phyloP scores from a whole-genome alignment of 2,329 filamentous ascomycete genomes.

The Nannizzia gypsea region DNA sequence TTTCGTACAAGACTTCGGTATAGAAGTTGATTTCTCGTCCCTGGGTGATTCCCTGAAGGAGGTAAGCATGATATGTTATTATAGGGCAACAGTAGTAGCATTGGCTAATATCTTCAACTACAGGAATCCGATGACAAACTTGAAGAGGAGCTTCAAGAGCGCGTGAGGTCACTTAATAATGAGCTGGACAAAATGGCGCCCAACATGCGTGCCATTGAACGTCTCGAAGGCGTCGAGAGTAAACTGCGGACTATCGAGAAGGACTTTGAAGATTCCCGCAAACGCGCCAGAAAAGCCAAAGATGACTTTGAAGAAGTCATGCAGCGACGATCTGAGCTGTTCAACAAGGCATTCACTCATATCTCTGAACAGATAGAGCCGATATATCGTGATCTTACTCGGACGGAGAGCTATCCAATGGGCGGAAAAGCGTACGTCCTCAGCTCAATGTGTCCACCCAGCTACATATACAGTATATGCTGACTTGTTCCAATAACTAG shows the following conservation, averaged over 20 bases:
- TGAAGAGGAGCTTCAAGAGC: conserved; percentile 66
- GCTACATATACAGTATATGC: neutral
- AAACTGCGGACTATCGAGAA: conserved; percentile 74
- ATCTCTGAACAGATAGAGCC: conserved; percentile 89
- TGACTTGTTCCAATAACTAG: conserved; percentile 17
- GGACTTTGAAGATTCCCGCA: conserved; percentile 77
- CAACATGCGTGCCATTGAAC: conserved; percentile 91
- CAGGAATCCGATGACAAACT: conserved; percentile 57
- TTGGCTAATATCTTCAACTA: conserved; percentile 19
- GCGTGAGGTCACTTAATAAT: conserved; percentile 58
- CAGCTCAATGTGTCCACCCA: neutral
- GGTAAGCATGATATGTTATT: conserved; percentile 36
- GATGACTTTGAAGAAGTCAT: conserved; percentile 77
- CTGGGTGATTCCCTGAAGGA: conserved; percentile 73
- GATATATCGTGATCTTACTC: conserved; percentile 91
- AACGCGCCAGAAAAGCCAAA: conserved; percentile 59
- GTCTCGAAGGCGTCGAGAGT: conserved; percentile 71
- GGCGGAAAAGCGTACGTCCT: conserved; percentile 58
- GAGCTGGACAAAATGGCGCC: conserved; percentile 92
- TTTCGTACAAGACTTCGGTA: conserved; percentile 76
- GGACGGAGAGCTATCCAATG: conserved; percentile 81
- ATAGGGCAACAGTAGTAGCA: conserved; percentile 13
- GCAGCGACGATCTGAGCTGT: conserved; percentile 71
- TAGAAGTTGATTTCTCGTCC: conserved; percentile 72
- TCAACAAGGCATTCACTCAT: conserved; percentile 89